Evolutionary conservation across 129 eudicot species (phyloP).

Genomic region (Lactuca sativa): DNA sequence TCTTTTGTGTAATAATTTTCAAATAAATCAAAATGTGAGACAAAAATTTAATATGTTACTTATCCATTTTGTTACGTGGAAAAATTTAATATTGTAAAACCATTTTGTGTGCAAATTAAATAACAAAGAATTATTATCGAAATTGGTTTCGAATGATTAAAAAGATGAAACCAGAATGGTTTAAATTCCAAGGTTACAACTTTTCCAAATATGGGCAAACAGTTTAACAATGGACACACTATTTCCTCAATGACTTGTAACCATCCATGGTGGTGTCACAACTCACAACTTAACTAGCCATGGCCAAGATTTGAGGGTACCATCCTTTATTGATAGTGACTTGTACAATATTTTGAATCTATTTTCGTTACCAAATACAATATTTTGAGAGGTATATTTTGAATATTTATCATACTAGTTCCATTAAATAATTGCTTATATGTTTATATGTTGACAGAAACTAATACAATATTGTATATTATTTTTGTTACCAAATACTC

Average conservation of each 20-base stretch:
- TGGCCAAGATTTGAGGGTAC: conserved; percentile 24
- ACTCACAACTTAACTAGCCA: conserved; percentile 38
- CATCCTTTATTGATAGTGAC: conserved; percentile 15
- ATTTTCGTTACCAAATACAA: not conserved
- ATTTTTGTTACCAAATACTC: not conserved
- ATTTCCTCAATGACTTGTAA: conserved; percentile 32
- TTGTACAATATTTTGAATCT: not conserved
- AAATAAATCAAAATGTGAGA: too few species aligned
- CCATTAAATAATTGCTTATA: too few species aligned
- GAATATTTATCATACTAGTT: too few species aligned
- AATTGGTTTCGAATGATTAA: not conserved
- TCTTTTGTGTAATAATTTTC: too few species aligned
- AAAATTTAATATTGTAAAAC: not conserved
- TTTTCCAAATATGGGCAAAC: conserved; percentile 34
- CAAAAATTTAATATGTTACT: not conserved
- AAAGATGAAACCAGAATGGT: conserved; percentile 2
- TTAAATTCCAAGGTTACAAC: conserved; percentile 16
- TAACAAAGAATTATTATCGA: not conserved
- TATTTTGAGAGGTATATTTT: too few species aligned
- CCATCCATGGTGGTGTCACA: conserved; percentile 56
- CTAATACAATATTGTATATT: not conserved
- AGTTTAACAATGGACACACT: conserved; percentile 30
- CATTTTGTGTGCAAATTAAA: too few species aligned
- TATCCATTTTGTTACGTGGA: not conserved
- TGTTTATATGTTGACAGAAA: not conserved